phyloP scores from a whole-genome alignment of 352 stramenopile genomes.

The Phytophthora pinifolia region DNA sequence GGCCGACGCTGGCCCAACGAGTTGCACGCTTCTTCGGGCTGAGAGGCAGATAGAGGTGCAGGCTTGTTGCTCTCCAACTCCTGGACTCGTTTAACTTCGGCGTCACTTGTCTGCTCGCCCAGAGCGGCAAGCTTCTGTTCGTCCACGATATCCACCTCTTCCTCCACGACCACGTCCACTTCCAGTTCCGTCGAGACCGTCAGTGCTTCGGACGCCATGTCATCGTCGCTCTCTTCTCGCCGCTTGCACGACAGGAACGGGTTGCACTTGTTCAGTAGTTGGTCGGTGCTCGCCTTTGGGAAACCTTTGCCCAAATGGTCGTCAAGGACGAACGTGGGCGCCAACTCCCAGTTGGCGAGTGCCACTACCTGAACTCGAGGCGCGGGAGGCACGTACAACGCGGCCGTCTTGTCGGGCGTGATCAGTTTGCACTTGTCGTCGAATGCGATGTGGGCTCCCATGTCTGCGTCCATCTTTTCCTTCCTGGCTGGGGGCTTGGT shows the following conservation, averaged over 20 bases:
- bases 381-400: constrained; percentile 7
- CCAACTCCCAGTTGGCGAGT: constrained; percentile 32
- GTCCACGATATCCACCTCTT: constrained; percentile 8
- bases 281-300: constrained; percentile 17
- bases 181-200: constrained; percentile 22
- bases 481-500: constrained; percentile 1
- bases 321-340: constrained; percentile 26
- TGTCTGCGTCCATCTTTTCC: not conserved
- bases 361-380: constrained; percentile 21
- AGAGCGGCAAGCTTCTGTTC: constrained; percentile 2
- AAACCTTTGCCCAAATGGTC: constrained; percentile 15
- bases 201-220: constrained; percentile 25
- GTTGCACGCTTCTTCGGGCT: constrained; percentile 1
- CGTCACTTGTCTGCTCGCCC: not conserved
- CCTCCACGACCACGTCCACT: constrained; percentile 11
- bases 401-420: constrained; percentile 7
- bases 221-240: constrained; percentile 21
- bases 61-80: constrained; percentile 1
- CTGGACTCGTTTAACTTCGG: not conserved
- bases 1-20: constrained; percentile 21
- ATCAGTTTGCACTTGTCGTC: constrained; percentile 34
- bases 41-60: not conserved
- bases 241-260: constrained; percentile 32
- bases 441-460: constrained; percentile 27
- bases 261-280: constrained; percentile 36